phyloP scores from a whole-genome alignment of 345 rosid species.

The Brassica cretica region DNA sequence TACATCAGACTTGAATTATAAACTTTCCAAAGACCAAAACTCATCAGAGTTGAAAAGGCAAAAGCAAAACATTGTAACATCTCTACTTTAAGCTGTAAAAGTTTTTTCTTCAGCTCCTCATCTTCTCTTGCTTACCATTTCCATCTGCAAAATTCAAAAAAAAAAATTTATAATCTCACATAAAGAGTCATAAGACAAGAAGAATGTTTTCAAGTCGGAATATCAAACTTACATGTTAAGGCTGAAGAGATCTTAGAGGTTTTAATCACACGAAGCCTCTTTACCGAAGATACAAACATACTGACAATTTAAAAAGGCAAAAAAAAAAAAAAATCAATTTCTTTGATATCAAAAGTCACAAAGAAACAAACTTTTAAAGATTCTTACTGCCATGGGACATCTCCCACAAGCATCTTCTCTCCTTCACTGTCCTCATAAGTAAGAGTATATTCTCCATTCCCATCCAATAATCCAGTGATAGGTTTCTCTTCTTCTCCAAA shows the following conservation, averaged over 20 bases:
- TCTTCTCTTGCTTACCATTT: slow-evolving; percentile 34
- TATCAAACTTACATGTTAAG: slow-evolving; percentile 29
- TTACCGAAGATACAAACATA: slow-evolving; percentile 89
- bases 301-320: slow-evolving; percentile 56
- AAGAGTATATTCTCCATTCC: too few species aligned
- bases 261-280: slow-evolving; percentile 88
- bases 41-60: slow-evolving; percentile 14
- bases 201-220: background rate
- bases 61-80: slow-evolving; percentile 20
- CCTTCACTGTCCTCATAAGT: too few species aligned
- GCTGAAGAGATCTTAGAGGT: slow-evolving; percentile 60
- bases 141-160: slow-evolving; percentile 26
- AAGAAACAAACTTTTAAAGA: slow-evolving; percentile 21
- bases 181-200: background rate
- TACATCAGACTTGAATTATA: slow-evolving; percentile 23
- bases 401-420: too few species aligned
- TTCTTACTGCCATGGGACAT: slow-evolving; percentile 99
- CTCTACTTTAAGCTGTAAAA: slow-evolving; percentile 24
- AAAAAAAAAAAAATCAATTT: background rate
- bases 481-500: slow-evolving; percentile 63
- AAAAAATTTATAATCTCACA: background rate
- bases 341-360: background rate
- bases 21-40: slow-evolving; percentile 15
- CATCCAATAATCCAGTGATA: slow-evolving; percentile 66
- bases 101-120: slow-evolving; percentile 31